Percentiles rank a stretch among this genome's conserved stretches.
phyloP scores from a whole-genome alignment of 2,329 filamentous ascomycete genomes.

The Botrytis fragariae region DNA sequence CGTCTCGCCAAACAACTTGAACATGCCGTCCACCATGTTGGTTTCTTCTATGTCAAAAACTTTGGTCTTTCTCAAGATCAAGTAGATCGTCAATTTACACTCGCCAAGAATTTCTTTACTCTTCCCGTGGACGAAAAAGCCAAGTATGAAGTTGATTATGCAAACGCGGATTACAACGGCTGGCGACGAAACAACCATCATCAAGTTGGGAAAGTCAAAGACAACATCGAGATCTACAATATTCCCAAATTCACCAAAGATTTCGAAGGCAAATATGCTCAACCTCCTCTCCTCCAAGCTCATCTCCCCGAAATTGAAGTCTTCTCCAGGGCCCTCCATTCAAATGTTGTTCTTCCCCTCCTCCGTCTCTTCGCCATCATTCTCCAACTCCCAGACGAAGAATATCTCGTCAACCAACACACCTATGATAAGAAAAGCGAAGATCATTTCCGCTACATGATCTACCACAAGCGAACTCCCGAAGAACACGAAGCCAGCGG shows the following conservation, averaged over 20 bases:
- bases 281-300: constrained; percentile 48
- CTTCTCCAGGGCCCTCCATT: constrained; percentile 48
- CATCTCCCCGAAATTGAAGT: constrained; percentile 54
- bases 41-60: constrained; percentile 64
- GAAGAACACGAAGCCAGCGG: constrained; percentile 48
- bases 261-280: constrained; percentile 43
- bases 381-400: constrained; percentile 58
- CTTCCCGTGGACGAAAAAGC: constrained; percentile 58
- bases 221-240: constrained; percentile 60
- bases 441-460: constrained; percentile 63
- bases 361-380: constrained; percentile 60
- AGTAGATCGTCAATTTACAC: constrained; percentile 59
- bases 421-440: constrained; percentile 57
- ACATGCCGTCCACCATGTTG: constrained; percentile 50
- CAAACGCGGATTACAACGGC: constrained; percentile 55
- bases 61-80: constrained; percentile 60
- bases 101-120: constrained; percentile 57
- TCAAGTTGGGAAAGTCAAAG: constrained; percentile 33
- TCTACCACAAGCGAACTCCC: constrained; percentile 50
- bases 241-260: constrained; percentile 55
- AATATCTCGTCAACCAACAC: constrained; percentile 55
- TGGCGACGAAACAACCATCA: constrained; percentile 48
- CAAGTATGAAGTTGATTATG: constrained; percentile 52
- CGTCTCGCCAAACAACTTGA: constrained; percentile 50
- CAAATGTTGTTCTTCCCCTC: constrained; percentile 55